phyloP scores from a whole-genome alignment of 305 asterid genomes.

The Ajuga reptans region DNA sequence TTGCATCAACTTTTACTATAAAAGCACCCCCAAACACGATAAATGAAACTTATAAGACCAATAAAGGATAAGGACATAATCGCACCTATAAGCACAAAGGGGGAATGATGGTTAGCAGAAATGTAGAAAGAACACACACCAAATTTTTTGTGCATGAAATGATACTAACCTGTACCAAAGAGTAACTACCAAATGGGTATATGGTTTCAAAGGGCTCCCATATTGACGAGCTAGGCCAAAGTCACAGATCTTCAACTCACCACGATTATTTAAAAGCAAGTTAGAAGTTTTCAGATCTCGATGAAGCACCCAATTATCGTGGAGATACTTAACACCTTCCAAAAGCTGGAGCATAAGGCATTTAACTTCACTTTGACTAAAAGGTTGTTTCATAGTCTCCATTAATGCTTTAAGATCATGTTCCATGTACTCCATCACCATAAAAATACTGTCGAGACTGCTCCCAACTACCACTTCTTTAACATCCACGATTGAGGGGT shows the following conservation, averaged over 20 bases:
- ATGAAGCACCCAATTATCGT: conserved; percentile 89
- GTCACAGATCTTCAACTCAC: conserved; percentile 86
- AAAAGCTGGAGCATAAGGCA: conserved; percentile 84
- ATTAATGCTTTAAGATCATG: conserved; percentile 86
- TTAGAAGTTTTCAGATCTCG: conserved; percentile 83
- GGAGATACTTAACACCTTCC: conserved; percentile 71
- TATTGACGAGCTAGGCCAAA: conserved; percentile 92
- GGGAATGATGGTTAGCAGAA: background rate
- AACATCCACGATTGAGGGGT: conserved; percentile 76
- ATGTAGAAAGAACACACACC: background rate
- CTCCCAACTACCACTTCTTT: conserved; percentile 88
- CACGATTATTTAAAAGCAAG: conserved; percentile 67
- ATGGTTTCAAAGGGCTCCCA: conserved; percentile 84
- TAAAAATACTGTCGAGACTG: conserved; percentile 76
- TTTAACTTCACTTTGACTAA: conserved; percentile 83
- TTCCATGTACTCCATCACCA: conserved; percentile 99
- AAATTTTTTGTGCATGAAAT: background rate
- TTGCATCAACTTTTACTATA: background rate
- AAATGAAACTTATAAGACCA: background rate
- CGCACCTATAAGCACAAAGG: background rate
- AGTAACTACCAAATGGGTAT: conserved; percentile 85
- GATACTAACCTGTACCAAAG: conserved; percentile 81
- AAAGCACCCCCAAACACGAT: background rate
- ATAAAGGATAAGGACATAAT: background rate
- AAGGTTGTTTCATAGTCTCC: conserved; percentile 83